phyloP scores from a whole-genome alignment of 2,329 filamentous ascomycete genomes.

The Colletotrichum filicis region DNA sequence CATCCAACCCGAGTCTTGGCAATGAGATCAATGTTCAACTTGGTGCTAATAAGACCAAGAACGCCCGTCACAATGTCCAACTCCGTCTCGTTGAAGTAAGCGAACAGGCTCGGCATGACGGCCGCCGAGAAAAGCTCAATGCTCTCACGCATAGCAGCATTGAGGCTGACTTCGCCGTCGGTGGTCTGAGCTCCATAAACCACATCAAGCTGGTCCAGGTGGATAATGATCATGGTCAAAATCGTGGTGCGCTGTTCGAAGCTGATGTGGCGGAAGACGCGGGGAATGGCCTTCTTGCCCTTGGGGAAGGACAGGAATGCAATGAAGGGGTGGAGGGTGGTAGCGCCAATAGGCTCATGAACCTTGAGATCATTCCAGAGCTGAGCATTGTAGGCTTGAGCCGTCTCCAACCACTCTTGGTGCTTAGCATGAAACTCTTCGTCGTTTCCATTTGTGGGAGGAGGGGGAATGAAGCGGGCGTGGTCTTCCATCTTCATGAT shows the following conservation, averaged over 20 bases:
- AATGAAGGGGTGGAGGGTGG: conserved; percentile 90
- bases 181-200: conserved; percentile 82
- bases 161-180: conserved; percentile 77
- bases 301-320: conserved; percentile 94
- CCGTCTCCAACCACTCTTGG: conserved; percentile 81
- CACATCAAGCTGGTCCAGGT: conserved; percentile 92
- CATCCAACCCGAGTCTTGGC: conserved; percentile 89
- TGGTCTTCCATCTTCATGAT: conserved; percentile 96
- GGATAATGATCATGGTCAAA: conserved; percentile 93
- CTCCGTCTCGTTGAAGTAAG: conserved; percentile 89
- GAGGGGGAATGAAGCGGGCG: conserved; percentile 79
- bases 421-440: conserved; percentile 78
- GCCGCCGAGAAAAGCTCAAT: conserved; percentile 90
- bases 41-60: conserved; percentile 84
- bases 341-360: conserved; percentile 86
- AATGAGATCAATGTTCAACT: conserved; percentile 85
- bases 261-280: conserved; percentile 92
- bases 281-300: conserved; percentile 94
- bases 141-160: conserved; percentile 84
- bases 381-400: conserved; percentile 77
- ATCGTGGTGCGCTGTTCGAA: conserved; percentile 95
- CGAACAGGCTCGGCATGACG: conserved; percentile 90
- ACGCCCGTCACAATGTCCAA: conserved; percentile 92
- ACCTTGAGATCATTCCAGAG: conserved; percentile 92
- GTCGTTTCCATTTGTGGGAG: conserved; percentile 70